Base-by-base conservation (phyloP, 192 early-diverging fungal species). In the Coemansia reversa region DNA sequence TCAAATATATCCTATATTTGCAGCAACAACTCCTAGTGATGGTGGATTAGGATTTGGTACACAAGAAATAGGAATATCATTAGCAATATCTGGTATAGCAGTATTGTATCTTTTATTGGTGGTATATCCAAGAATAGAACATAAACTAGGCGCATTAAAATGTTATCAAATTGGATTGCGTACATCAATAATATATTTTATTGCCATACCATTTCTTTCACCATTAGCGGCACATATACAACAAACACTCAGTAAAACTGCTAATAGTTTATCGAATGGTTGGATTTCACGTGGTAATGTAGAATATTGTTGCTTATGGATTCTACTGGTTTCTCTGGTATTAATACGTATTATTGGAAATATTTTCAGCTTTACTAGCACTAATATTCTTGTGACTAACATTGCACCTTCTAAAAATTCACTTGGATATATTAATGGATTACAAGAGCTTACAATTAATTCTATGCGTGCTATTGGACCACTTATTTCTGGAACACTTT, bases 21-120 rank as follows among this genome's bases (percentile, higher is more conserved):
- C 75, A 4, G 81, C 81, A 9, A 72, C 69, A 3, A 20, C 55
- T 11, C 65, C 67, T 0, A 39, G 23, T 5, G 55, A 72, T 4
- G 86, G 86, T 50, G 86, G 86, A 9, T 63, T 88, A 4, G 86
- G 85, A 4, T 72, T 86, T 30, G 60, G 54, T 14, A 51, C 82
- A 0, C 74, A 70, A n/a, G 62, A 63, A 19, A 86, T 88, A 42
- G 85, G 86, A 3, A 49, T 74, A 2, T 82, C 82, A 0, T 52
- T 88, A 28, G 60, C 82, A 1, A 49, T 74, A n/a, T 65, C 78
- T 2, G 70, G 80, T 0, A 20, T 75, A 0, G 67, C 67, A 7
- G 76, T 82, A 4, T 27, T 88, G 18, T 74, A 81, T 22, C 42
- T 83, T 14, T 85, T 86, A 57, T 67, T 88, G 1, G 51, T 84